Conservation (phyloP, 1,139 yeast genomes). For the Petasospora rhodanensis region DNA sequence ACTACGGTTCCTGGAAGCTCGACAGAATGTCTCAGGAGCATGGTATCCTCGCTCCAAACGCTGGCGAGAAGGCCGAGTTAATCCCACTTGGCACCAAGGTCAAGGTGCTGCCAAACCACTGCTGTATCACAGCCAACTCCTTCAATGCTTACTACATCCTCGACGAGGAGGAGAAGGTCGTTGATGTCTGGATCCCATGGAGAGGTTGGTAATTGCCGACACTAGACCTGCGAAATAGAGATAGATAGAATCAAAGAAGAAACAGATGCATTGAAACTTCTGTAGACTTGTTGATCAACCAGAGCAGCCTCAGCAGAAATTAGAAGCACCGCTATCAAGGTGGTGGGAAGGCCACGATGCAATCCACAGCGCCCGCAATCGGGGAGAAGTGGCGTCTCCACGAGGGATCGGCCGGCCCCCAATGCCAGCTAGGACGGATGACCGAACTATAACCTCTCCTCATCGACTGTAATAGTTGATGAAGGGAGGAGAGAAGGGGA, state of each 20-base stretch:
- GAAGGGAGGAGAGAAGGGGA: slow-evolving; percentile 15
- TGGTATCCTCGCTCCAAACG: slow-evolving; percentile 46
- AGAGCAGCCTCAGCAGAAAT: slow-evolving; percentile 29
- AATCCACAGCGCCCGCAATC: slow-evolving; percentile 37
- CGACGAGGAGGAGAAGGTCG: slow-evolving; percentile 45
- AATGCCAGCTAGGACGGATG: slow-evolving; percentile 42
- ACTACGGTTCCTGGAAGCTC: slow-evolving; percentile 47
- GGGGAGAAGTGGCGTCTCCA: too few relatives aligned
- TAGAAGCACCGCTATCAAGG: slow-evolving; percentile 31
- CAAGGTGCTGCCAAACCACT: slow-evolving; percentile 63
- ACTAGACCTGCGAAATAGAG: too few relatives aligned
- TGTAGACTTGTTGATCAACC: slow-evolving; percentile 9
- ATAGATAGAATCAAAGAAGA: neutral
- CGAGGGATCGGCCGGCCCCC: too few relatives aligned
- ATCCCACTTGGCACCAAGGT: slow-evolving; percentile 54
- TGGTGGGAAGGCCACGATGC: slow-evolving; percentile 37
- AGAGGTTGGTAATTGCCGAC: slow-evolving; percentile 37
- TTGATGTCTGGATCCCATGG: slow-evolving; percentile 70
- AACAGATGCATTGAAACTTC: too few relatives aligned
- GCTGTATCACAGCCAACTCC: slow-evolving; percentile 68
- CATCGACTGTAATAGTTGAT: slow-evolving; percentile 69
- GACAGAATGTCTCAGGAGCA: slow-evolving; percentile 63
- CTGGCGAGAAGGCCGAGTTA: slow-evolving; percentile 28
- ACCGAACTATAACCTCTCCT: slow-evolving; percentile 43
- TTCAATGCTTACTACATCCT: slow-evolving; percentile 56